Base-by-base conservation (phyloP, 805 yeast species). In the Candida nitratophila region DNA sequence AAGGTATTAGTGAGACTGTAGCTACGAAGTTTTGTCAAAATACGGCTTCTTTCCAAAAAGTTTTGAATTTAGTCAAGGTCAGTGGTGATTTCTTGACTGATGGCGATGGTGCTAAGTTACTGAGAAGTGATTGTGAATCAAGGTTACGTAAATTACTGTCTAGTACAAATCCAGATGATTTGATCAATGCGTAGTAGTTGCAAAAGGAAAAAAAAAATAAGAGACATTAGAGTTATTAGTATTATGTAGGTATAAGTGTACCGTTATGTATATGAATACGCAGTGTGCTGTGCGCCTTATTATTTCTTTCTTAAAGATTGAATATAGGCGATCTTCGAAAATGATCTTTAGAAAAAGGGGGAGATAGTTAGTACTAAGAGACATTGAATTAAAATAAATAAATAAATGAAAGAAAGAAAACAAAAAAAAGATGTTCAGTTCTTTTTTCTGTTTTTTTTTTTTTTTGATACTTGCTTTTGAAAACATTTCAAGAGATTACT, bases 1-100 rank as follows among this genome's bases (percentile, higher is more conserved):
- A 76, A 44, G 65, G 70, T 49, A 70, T 83, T 71, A 80, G 85
- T 2, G 71, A 68, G 10, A 56, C 70, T 2, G 73, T 72, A 43
- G 74, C 81, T 0, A 70, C 71, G 39, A 64, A 69, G 19, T 61
- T 82, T 2, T 34, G 37, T 20, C 9, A 19, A 17, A 17, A 12
- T 5, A 34, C 24, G 4, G 24, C 4, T 3, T 7, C 14, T 17
- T 19, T 34, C 10, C 24, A 34, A 19, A 24, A 24, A 10, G 10
- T 24, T 6, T 24, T 24, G 27, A 24, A 24, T 24, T 24, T 7
- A 24, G 6, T 6, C 10, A 24, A 24, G 6, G 6, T 7, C 27
- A 24, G 10, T 6, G 10, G 10, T 24, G 10, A 24, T 24, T 31
- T 12, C 7, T 31, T n/a, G 35, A 16, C 8, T 11, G 6, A 32